phyloP scores from a whole-genome alignment of 225 moss, liverwort and hornwort genomes.

The Asterella californica region DNA sequence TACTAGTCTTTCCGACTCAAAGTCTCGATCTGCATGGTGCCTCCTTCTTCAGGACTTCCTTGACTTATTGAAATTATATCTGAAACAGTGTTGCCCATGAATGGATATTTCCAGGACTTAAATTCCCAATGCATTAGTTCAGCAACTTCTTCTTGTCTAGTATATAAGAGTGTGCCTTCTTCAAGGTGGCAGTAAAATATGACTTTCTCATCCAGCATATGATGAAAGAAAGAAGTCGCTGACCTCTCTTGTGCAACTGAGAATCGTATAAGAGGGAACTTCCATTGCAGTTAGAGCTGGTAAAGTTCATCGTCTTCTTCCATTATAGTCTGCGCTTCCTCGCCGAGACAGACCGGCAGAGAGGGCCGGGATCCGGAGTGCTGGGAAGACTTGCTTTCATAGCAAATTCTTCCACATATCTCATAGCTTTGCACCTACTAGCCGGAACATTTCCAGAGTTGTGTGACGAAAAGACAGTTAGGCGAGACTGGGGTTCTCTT shows the following conservation, averaged over 20 bases:
- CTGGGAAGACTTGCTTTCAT: background rate
- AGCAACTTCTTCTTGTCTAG: background rate
- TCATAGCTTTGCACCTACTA: background rate
- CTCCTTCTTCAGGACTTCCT: background rate
- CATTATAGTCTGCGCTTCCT: background rate
- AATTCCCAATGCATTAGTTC: background rate
- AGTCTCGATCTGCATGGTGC: background rate
- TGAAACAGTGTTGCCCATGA: background rate
- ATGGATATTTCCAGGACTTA: background rate
- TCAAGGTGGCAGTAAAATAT: background rate
- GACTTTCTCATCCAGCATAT: background rate
- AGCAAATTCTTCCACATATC: background rate
- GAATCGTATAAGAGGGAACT: background rate
- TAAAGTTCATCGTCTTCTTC: background rate
- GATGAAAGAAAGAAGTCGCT: background rate
- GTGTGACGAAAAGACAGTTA: background rate
- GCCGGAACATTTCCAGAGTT: background rate
- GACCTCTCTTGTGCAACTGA: background rate
- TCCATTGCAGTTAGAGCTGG: background rate
- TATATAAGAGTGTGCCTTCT: no score
- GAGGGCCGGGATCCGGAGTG: background rate
- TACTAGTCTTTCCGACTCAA: background rate
- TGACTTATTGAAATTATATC: background rate
- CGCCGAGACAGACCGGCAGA: background rate
- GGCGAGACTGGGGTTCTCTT: background rate